Base-by-base conservation (phyloP, 148 eudicot genomes). In the Arctostaphylos glauca region DNA sequence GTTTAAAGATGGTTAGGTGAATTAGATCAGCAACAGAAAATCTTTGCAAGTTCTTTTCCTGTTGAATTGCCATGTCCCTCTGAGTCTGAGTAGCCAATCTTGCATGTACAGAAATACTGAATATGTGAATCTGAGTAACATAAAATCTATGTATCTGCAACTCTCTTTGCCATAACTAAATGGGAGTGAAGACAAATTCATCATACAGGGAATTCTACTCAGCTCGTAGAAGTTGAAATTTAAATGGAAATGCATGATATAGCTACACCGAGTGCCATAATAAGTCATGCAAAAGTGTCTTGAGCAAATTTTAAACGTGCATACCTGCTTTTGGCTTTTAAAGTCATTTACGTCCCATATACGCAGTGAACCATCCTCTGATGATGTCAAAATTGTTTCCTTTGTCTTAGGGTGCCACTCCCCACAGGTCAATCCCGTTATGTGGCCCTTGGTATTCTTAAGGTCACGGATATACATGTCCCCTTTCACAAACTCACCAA, bases 391-490 rank as follows among this genome's bases (percentile, higher is more conserved):
- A 82, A 96, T 83, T 41, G 94, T 94, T 84, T 96, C 98, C 86
- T 87, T 96, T 67, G 89, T 87, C 84, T 89, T 86, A 15, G 99
- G 99, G 79, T 96, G 97, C 99, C 99, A 96, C 88, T 96, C 99
- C 84, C 99, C 99, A 86, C 99, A 92, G 38, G 95, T 94, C 90
- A 96, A 81, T 85, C 99, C 99, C 80, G 97, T 83, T 84, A 96
- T 96, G 89, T 96, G 99, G 85, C 99, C 99, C 86, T 96, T 96
- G 1, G 99, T 96, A 83, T 96, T 93, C 93, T 96, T 94, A 47
- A 96, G 96, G 84, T 96, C 99, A 89, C 99, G 95, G 66, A 96
- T 96, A 88, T 96, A 96, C 99, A 96, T 96, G 87, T 96, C 99
- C 72, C 99, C 99, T 83, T 93, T 96, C 21, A 94, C 83, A 84